A percentile compares a stretch with the other conserved stretches of the same genome.
These are phyloP conservation scores for Hymenoscyphus albidus DNA, from an alignment of 2,329 filamentous ascomycete species.

Conservation along the genomic window DNA sequence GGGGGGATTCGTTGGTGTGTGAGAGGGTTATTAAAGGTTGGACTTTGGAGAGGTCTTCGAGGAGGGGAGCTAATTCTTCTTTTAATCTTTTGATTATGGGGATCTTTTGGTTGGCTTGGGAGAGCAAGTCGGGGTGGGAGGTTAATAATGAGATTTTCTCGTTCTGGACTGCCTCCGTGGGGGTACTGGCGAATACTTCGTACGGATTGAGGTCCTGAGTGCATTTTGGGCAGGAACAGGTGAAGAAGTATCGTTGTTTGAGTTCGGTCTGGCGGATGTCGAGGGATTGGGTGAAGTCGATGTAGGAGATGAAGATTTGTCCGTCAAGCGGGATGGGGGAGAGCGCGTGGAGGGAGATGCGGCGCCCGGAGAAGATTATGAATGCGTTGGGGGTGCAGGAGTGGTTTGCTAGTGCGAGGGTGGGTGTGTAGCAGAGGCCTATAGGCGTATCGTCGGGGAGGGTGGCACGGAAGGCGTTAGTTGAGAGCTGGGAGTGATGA, in stretches of 20 bases:
- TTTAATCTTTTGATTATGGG: background rate
- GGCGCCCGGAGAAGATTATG: slow-evolving; percentile 52
- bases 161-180: background rate
- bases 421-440: slow-evolving; percentile 54
- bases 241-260: slow-evolving; percentile 28
- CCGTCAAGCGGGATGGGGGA: slow-evolving; percentile 47
- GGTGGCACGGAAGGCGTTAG: slow-evolving; percentile 57
- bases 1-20: background rate
- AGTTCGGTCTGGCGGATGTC: slow-evolving; percentile 19
- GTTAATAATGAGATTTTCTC: slow-evolving; percentile 11
- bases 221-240: slow-evolving; percentile 28
- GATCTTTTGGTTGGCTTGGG: slow-evolving; percentile 2
- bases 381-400: slow-evolving; percentile 58
- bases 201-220: slow-evolving; percentile 20
- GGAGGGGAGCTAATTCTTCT: background rate
- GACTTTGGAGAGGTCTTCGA: background rate
- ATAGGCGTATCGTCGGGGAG: slow-evolving; percentile 50
- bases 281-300: slow-evolving; percentile 41
- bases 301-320: slow-evolving; percentile 60
- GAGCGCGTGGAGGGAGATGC: slow-evolving; percentile 49
- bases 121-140: background rate
- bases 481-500: slow-evolving; percentile 46
- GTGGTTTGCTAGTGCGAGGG: slow-evolving; percentile 53
- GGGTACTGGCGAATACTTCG: slow-evolving; percentile 11
- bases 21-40: background rate